These are phyloP conservation scores for Fusarium pseudonygamai DNA, from an alignment of 2,329 filamentous ascomycete species.

Conservation along the genomic window DNA sequence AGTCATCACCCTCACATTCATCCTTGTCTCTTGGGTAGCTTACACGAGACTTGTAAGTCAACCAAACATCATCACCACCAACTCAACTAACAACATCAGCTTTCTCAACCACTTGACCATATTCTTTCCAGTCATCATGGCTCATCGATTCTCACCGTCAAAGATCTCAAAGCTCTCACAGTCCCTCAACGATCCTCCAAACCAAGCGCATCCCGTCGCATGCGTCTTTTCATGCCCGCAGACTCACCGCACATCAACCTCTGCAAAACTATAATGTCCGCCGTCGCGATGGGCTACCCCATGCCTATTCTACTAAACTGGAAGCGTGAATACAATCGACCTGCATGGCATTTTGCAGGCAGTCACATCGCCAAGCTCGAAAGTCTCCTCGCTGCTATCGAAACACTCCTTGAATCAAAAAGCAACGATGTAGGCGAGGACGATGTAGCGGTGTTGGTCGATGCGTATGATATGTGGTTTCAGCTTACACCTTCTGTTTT, in stretches of 20 bases:
- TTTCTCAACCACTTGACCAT: background rate
- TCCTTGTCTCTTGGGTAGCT: constrained; percentile 17
- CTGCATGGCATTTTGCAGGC: constrained; percentile 51
- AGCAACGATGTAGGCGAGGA: constrained; percentile 38
- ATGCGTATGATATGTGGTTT: constrained; percentile 53
- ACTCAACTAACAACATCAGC: constrained; percentile 15
- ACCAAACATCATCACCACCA: accelerated
- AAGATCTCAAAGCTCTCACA: constrained; percentile 17
- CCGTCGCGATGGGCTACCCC: constrained; percentile 51
- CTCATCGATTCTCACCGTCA: constrained; percentile 1
- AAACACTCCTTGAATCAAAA: constrained; percentile 39
- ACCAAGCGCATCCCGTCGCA: constrained; percentile 33
- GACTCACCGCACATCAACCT: constrained; percentile 50
- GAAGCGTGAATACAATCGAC: constrained; percentile 50
- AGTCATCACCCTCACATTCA: background rate
- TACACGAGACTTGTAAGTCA: constrained; percentile 3
- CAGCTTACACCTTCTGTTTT: constrained; percentile 51
- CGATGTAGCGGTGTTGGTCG: constrained; percentile 50
- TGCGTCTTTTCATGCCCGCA: constrained; percentile 53
- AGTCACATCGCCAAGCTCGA: constrained; percentile 53
- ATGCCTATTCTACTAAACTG: constrained; percentile 51
- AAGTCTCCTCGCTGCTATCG: constrained; percentile 45
- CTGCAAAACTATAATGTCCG: constrained; percentile 52
- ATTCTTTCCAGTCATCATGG: background rate
- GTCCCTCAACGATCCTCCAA: background rate